A percentile compares a stretch with the other conserved stretches of the same genome.
Evolutionary conservation across 495 filamentous ascomycete genomes (phyloP).

Genomic region (Aspergillus biplanus): DNA sequence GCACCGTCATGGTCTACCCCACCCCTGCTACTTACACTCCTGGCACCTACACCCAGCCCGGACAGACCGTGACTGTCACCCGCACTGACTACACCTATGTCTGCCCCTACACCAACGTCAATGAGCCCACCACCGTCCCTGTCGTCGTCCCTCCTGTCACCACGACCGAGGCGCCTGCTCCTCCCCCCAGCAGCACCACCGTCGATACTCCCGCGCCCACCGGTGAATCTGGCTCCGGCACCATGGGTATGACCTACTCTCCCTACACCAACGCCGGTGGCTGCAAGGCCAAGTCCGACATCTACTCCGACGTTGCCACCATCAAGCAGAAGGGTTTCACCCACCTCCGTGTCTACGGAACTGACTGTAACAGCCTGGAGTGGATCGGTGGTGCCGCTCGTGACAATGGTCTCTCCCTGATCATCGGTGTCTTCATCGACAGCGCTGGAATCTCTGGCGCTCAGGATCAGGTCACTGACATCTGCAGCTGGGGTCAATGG

Average conservation of each 20-base stretch:
- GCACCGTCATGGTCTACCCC: slow-evolving; percentile 66
- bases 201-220: slow-evolving; percentile 22
- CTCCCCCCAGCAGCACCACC: slow-evolving; percentile 24
- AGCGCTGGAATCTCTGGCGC: slow-evolving; percentile 60
- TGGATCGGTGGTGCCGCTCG: slow-evolving; percentile 69
- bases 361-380: slow-evolving; percentile 82
- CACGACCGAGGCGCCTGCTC: slow-evolving; percentile 29
- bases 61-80: slow-evolving; percentile 67
- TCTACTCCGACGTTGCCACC: slow-evolving; percentile 65
- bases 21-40: slow-evolving; percentile 66
- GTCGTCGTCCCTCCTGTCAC: slow-evolving; percentile 27
- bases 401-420: slow-evolving; percentile 69
- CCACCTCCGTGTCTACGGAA: slow-evolving; percentile 85
- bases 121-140: slow-evolving; percentile 29
- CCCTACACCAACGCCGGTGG: slow-evolving; percentile 65
- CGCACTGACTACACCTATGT: slow-evolving; percentile 68
- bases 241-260: slow-evolving; percentile 90
- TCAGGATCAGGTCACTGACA: slow-evolving; percentile 68
- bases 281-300: slow-evolving; percentile 69
- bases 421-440: slow-evolving; percentile 85
- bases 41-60: slow-evolving; percentile 74
- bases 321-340: slow-evolving; percentile 78
- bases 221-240: slow-evolving; percentile 9
- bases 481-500: slow-evolving; percentile 77
- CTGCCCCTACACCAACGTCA: slow-evolving; percentile 66